These are phyloP conservation scores for Viola odorata DNA, from an alignment of 345 rosid genomes.

Conservation along the genomic window DNA sequence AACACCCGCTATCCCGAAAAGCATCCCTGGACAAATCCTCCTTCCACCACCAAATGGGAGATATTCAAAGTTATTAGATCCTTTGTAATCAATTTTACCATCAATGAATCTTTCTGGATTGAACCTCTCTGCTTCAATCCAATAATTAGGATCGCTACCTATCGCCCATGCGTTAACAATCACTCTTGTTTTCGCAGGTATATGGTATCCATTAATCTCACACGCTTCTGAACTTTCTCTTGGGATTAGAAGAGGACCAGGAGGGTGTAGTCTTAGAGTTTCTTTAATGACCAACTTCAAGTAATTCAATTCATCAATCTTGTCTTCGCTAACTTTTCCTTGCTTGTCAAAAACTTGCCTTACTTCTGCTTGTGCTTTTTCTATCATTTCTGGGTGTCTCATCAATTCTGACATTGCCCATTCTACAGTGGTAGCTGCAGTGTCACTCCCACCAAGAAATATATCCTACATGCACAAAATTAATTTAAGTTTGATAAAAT, in stretches of 20 bases:
- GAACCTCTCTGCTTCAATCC: constrained; percentile 25
- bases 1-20: constrained; percentile 14
- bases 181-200: constrained; percentile 11
- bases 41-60: constrained; percentile 35
- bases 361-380: not conserved
- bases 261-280: constrained; percentile 30
- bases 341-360: not conserved
- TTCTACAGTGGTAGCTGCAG: constrained; percentile 1
- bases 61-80: constrained; percentile 13
- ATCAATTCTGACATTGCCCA: not conserved
- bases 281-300: constrained; percentile 20
- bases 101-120: constrained; percentile 26
- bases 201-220: constrained; percentile 13
- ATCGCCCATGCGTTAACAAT: constrained; percentile 28
- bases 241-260: constrained; percentile 25
- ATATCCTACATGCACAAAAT: too few species aligned
- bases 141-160: constrained; percentile 24
- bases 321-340: constrained; percentile 30
- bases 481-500: too few species aligned
- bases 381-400: not conserved
- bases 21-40: constrained; percentile 29
- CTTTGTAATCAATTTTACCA: constrained; percentile 21
- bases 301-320: constrained; percentile 21
- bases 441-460: not conserved
- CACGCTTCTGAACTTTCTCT: constrained; percentile 22